These are phyloP conservation scores for Rhodotorula babjevae DNA, from an alignment of 768 basidiomycete genomes.

Conservation along the genomic window DNA sequence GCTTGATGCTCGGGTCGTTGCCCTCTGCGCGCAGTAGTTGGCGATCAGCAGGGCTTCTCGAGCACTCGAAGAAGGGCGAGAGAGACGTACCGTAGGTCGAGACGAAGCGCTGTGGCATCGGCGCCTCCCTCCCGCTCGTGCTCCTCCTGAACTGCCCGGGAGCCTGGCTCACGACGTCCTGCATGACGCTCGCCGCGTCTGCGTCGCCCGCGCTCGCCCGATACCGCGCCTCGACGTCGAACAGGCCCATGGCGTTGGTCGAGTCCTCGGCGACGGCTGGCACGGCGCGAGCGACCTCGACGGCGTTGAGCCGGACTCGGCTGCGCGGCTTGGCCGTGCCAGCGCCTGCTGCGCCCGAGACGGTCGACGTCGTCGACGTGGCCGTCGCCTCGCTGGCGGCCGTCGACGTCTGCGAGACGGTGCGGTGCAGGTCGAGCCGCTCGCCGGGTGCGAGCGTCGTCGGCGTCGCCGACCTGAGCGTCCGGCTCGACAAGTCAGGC, in stretches of 20 bases:
- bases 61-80: background rate
- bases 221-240: slow-evolving; percentile 70
- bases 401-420: slow-evolving; percentile 24
- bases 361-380: slow-evolving; percentile 5
- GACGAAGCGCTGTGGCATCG: slow-evolving; percentile 41
- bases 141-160: slow-evolving; percentile 44
- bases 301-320: slow-evolving; percentile 46
- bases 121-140: background rate
- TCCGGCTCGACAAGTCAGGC: background rate
- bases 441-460: background rate
- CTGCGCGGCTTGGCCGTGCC: slow-evolving; percentile 9
- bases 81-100: slow-evolving; percentile 46
- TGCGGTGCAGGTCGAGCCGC: slow-evolving; percentile 19
- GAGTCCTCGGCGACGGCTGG: slow-evolving; percentile 83
- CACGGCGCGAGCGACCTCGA: slow-evolving; percentile 76
- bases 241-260: slow-evolving; percentile 71
- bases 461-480: background rate
- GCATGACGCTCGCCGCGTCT: slow-evolving; percentile 50
- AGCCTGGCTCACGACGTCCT: slow-evolving; percentile 44
- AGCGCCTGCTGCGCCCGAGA: slow-evolving; percentile 10
- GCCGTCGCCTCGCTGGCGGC: slow-evolving; percentile 12
- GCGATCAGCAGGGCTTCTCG: background rate
- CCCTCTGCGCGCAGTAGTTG: slow-evolving; percentile 57
- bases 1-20: slow-evolving; percentile 81
- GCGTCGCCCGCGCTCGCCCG: slow-evolving; percentile 32